Percentiles rank a stretch among this genome's conserved stretches.
These are phyloP conservation scores for Chaetomium globosum DNA, from an alignment of 2,329 filamentous ascomycete genomes.

Conservation along the genomic window DNA sequence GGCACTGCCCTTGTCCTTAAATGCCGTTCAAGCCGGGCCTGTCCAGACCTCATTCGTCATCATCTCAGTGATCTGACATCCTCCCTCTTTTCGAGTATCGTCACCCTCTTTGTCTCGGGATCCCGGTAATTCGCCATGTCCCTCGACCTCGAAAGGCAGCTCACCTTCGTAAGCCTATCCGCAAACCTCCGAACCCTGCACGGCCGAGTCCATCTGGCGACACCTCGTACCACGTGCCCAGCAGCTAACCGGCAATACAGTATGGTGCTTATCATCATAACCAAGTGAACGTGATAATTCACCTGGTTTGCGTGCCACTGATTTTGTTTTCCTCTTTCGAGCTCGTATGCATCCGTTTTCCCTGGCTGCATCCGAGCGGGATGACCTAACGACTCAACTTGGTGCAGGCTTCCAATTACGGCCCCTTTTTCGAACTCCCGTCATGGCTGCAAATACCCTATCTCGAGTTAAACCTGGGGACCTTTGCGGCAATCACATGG, in stretches of 20 bases:
- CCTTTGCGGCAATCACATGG: conserved; percentile 52
- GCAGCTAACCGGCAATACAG: conserved; percentile 48
- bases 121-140: conserved; percentile 50
- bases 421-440: conserved; percentile 65
- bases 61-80: neutral
- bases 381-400: conserved; percentile 14
- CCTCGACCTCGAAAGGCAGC: conserved; percentile 78
- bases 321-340: conserved; percentile 72
- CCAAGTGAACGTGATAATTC: conserved; percentile 74
- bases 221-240: neutral
- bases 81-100: neutral
- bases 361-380: conserved; percentile 11
- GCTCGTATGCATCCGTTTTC: conserved; percentile 57
- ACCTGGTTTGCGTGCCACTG: conserved; percentile 76
- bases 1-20: conserved; percentile 5
- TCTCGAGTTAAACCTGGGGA: conserved; percentile 51
- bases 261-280: conserved; percentile 86
- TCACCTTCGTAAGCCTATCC: conserved; percentile 70
- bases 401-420: conserved; percentile 62
- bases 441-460: conserved; percentile 69
- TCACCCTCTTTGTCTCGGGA: neutral
- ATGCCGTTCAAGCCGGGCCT: neutral
- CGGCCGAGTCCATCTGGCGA: conserved; percentile 1
- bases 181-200: conserved; percentile 2
- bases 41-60: neutral